Conservation (phyloP, 2,329 filamentous ascomycete genomes). For the Ophiostoma sp. region DNA sequence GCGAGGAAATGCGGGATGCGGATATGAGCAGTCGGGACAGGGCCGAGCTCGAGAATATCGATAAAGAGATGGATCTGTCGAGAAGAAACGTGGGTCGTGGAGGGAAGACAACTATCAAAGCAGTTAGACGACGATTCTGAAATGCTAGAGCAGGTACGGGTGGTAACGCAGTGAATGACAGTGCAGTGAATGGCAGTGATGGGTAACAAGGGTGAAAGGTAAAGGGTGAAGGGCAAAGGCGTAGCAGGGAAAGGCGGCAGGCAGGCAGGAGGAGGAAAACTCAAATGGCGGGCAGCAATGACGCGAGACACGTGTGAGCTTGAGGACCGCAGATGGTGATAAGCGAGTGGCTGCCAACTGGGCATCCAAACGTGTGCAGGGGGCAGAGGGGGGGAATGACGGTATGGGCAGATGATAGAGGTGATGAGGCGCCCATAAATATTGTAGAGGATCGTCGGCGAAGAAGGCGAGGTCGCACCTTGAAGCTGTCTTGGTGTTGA, state of each 20-base stretch:
- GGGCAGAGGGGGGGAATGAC: background rate
- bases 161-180: background rate
- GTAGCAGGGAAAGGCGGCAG: background rate
- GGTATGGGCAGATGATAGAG: constrained; percentile 2
- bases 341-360: background rate
- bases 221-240: background rate
- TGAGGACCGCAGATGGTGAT: background rate
- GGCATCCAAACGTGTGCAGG: background rate
- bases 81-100: background rate
- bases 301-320: constrained; percentile 10
- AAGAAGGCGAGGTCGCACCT: constrained; percentile 14
- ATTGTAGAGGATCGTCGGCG: background rate
- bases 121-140: background rate
- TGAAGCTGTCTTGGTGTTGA: background rate
- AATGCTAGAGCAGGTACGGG: background rate
- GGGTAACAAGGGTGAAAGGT: background rate
- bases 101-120: background rate
- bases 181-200: background rate
- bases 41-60: background rate
- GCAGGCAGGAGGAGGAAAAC: background rate
- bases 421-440: background rate
- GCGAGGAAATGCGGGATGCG: background rate
- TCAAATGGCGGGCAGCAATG: background rate
- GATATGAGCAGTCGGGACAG: background rate
- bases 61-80: background rate